A percentile compares a stretch with the other conserved stretches of the same genome.
Evolutionary conservation across 345 rosid genomes (phyloP).

Genomic region (Draba incana): DNA sequence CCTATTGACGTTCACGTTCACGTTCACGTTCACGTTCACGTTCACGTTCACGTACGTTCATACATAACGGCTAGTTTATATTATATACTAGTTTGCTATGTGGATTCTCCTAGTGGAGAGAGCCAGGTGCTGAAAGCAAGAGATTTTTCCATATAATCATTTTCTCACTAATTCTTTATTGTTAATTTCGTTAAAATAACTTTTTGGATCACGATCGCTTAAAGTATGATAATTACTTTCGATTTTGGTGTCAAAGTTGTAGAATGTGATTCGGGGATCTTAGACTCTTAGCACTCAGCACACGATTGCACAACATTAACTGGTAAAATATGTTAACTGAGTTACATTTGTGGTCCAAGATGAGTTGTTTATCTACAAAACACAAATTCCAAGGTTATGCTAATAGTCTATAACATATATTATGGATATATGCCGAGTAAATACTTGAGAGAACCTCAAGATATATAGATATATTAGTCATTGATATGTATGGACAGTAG

Average conservation of each 20-base stretch:
- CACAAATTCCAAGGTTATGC: too few relatives aligned
- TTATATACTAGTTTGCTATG: conserved; percentile 4
- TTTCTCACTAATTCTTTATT: not conserved
- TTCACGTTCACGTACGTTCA: conserved; percentile 31
- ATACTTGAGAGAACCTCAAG: not conserved
- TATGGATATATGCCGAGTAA: not conserved
- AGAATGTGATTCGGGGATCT: not conserved
- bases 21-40: too few relatives aligned
- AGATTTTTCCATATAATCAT: conserved; percentile 29
- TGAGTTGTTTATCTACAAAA: not conserved
- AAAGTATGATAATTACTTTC: not conserved
- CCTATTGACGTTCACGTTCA: conserved; percentile 21
- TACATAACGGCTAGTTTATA: conserved; percentile 36
- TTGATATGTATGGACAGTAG: too few relatives aligned
- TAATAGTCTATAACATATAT: not conserved
- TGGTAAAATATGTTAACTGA: not conserved
- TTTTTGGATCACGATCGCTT: conserved; percentile 23
- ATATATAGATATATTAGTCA: too few relatives aligned
- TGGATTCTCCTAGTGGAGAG: conserved; percentile 34
- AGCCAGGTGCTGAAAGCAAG: conserved; percentile 41
- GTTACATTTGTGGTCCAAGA: not conserved
- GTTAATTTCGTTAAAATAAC: not conserved
- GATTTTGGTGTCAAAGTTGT: not conserved
- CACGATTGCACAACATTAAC: not conserved
- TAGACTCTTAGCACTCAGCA: not conserved